Evolutionary conservation across 2,329 filamentous ascomycete species (phyloP).

Genomic region (Blastomyces parvus): DNA sequence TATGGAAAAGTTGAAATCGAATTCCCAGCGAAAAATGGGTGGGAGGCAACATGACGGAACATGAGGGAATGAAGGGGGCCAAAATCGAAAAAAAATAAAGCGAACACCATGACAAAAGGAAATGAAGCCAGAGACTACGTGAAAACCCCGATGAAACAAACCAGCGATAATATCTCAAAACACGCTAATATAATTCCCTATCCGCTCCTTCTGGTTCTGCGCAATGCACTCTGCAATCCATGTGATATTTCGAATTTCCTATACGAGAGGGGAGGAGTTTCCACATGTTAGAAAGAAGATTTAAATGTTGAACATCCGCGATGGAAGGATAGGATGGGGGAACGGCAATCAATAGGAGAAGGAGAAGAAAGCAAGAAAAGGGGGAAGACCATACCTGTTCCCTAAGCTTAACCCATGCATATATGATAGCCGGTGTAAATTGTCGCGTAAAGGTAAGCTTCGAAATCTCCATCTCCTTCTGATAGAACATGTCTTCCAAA

Average conservation of each 20-base stretch:
- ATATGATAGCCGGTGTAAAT: conserved; percentile 90
- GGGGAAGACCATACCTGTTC: conserved; percentile 71
- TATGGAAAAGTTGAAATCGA: background rate
- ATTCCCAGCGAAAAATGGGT: background rate
- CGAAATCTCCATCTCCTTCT: conserved; percentile 98
- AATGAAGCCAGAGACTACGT: background rate
- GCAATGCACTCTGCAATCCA: conserved; percentile 99
- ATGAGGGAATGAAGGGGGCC: background rate
- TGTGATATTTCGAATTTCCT: conserved; percentile 99
- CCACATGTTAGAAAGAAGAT: background rate
- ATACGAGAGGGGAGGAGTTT: background rate
- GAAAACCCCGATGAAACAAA: background rate
- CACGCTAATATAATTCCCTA: conserved; percentile 97
- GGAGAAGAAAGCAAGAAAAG: background rate
- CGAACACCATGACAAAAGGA: background rate
- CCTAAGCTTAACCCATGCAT: conserved; percentile 93
- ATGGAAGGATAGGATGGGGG: background rate
- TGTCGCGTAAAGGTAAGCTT: conserved; percentile 93
- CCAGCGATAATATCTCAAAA: conserved; percentile 49
- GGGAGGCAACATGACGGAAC: background rate
- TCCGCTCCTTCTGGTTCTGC: conserved; percentile 98
- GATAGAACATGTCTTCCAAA: conserved; percentile 94
- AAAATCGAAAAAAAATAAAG: background rate
- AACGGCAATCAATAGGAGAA: background rate
- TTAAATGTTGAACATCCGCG: background rate